phyloP scores from a whole-genome alignment of 257 asterid species.

The Cordia subcordata region DNA sequence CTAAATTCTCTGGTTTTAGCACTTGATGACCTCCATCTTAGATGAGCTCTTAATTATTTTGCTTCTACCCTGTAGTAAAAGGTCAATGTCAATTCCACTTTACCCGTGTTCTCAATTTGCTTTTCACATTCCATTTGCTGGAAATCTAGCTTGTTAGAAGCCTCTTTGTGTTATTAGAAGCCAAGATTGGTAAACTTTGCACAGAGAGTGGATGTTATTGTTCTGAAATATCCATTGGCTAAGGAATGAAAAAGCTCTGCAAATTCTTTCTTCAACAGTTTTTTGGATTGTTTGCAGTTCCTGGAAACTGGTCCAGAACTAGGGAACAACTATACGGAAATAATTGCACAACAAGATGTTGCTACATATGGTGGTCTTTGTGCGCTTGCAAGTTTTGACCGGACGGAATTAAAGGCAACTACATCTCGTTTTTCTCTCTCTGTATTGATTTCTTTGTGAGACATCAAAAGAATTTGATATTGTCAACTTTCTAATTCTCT shows the following conservation, averaged over 20 bases:
- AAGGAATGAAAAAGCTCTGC: too few species aligned
- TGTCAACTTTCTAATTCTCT: slow-evolving; percentile 7
- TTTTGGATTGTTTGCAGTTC: slow-evolving; percentile 49
- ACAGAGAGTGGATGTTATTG: too few species aligned
- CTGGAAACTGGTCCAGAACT: slow-evolving; percentile 82
- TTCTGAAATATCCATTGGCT: too few species aligned
- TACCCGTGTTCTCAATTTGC: not conserved
- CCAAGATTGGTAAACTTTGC: too few species aligned
- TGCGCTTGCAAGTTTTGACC: slow-evolving; percentile 96
- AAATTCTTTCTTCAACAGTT: slow-evolving; percentile 5
- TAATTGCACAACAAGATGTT: slow-evolving; percentile 92
- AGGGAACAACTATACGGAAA: slow-evolving; percentile 73
- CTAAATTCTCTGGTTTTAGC: not conserved
- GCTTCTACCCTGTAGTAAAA: too few species aligned
- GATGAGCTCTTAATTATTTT: not conserved
- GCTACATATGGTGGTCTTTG: slow-evolving; percentile 98
- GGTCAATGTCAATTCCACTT: not conserved
- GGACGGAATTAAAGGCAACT: slow-evolving; percentile 83
- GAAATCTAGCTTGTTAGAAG: not conserved
- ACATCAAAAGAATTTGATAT: slow-evolving; percentile 4
- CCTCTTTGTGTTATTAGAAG: not conserved
- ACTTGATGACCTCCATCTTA: not conserved
- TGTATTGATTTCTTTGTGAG: not conserved
- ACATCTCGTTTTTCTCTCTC: slow-evolving; percentile 2
- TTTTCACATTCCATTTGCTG: not conserved